Evolutionary conservation across 2,329 filamentous ascomycete genomes (phyloP).

Genomic region (Fusarium tupiense): DNA sequence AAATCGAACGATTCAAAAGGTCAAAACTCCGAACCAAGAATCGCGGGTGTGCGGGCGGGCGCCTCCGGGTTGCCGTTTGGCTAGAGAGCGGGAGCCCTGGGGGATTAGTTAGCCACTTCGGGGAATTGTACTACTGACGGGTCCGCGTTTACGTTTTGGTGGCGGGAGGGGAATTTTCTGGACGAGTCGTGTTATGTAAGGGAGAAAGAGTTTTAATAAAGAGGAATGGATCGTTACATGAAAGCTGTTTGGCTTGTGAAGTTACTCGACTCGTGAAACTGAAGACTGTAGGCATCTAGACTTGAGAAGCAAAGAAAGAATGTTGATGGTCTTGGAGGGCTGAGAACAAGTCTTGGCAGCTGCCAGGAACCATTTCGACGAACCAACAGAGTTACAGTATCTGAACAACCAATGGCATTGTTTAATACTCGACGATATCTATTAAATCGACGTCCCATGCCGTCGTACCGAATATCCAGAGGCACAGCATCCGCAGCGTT

Average conservation of each 20-base stretch:
- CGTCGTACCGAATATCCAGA: neutral
- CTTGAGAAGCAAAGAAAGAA: neutral
- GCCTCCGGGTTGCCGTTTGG: neutral
- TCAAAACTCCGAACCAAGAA: neutral
- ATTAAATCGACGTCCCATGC: neutral
- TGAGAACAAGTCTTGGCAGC: neutral
- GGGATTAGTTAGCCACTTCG: neutral
- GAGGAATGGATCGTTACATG: neutral
- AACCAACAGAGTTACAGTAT: neutral
- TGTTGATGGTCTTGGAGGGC: neutral
- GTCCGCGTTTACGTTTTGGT: neutral
- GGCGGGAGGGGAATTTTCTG: neutral
- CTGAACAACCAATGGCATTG: neutral
- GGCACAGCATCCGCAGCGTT: neutral
- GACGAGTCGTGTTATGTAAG: neutral
- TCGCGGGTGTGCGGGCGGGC: neutral
- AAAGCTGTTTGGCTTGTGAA: neutral
- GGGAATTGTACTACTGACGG: neutral
- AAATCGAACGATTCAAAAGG: neutral
- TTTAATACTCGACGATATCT: neutral
- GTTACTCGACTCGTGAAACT: neutral
- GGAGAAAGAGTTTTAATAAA: neutral
- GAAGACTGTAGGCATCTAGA: neutral
- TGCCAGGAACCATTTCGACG: neutral
- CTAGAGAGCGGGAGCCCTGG: neutral